These are phyloP conservation scores for Patellaria atrata DNA, from an alignment of 495 filamentous ascomycete genomes.

Conservation along the genomic window DNA sequence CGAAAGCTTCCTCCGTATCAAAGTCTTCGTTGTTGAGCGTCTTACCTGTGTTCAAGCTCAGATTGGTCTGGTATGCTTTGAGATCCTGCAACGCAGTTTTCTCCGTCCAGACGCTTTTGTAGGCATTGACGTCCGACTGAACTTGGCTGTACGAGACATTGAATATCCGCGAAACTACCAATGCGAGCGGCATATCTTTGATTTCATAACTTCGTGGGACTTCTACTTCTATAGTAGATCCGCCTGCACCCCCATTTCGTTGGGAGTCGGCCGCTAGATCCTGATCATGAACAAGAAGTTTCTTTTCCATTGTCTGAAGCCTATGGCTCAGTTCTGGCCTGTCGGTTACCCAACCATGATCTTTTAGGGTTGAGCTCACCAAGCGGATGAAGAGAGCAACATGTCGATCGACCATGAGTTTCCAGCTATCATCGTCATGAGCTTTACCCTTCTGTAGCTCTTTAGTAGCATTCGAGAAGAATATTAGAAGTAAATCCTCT, in stretches of 20 bases:
- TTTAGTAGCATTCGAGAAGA: conserved; percentile 82
- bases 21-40: conserved; percentile 78
- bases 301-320: conserved; percentile 73
- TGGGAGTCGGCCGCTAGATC: conserved; percentile 50
- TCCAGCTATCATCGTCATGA: conserved; percentile 80
- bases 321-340: conserved; percentile 66
- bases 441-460: conserved; percentile 71
- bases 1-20: conserved; percentile 77
- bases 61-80: conserved; percentile 79
- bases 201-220: conserved; percentile 78
- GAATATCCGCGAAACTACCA: conserved; percentile 73
- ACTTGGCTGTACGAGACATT: conserved; percentile 57
- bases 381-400: conserved; percentile 90
- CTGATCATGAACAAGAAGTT: conserved; percentile 89
- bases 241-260: conserved; percentile 39
- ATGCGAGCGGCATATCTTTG: conserved; percentile 92
- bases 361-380: conserved; percentile 62
- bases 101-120: conserved; percentile 75
- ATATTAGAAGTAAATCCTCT: conserved; percentile 78
- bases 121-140: conserved; percentile 71
- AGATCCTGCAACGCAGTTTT: conserved; percentile 79
- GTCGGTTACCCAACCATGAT: conserved; percentile 66
- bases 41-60: conserved; percentile 64
- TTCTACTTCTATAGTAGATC: conserved; percentile 57
- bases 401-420: conserved; percentile 82